phyloP scores from a whole-genome alignment of 345 rosid species.

The Sisymbrium altissimum region DNA sequence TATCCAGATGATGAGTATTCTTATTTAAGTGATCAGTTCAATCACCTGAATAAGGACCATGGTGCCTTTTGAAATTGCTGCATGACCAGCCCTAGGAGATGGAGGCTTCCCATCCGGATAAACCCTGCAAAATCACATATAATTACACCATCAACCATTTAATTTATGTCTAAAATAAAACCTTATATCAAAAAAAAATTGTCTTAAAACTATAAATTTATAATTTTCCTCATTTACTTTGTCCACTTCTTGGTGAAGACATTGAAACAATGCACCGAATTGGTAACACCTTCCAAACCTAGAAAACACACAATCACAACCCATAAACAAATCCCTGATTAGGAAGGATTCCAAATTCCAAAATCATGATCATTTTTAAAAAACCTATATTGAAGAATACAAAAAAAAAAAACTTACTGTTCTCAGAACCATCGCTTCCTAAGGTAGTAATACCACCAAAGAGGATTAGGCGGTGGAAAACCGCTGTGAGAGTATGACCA shows the following conservation, averaged over 20 bases:
- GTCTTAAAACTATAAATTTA: background rate
- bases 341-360: background rate
- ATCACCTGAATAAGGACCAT: conserved; percentile 79
- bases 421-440: conserved; percentile 54
- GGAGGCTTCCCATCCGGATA: conserved; percentile 70
- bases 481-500: conserved; percentile 72
- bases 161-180: background rate
- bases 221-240: conserved; percentile 35
- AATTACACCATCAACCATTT: background rate
- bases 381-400: background rate
- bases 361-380: background rate
- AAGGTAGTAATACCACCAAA: conserved; percentile 82
- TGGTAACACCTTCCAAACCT: conserved; percentile 78
- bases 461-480: conserved; percentile 65
- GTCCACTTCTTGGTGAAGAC: conserved; percentile 70
- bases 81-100: conserved; percentile 84
- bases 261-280: conserved; percentile 67
- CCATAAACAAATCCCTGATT: background rate
- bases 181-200: background rate
- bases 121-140: conserved; percentile 40
- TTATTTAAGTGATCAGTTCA: background rate
- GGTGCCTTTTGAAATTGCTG: conserved; percentile 62
- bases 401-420: conserved; percentile 45
- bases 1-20: background rate
- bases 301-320: background rate